Evolutionary conservation across 2,329 filamentous ascomycete species (phyloP), one percentile per base, ranked within the genome.

Genomic region (Aureobasidium mangrovei): DNA sequence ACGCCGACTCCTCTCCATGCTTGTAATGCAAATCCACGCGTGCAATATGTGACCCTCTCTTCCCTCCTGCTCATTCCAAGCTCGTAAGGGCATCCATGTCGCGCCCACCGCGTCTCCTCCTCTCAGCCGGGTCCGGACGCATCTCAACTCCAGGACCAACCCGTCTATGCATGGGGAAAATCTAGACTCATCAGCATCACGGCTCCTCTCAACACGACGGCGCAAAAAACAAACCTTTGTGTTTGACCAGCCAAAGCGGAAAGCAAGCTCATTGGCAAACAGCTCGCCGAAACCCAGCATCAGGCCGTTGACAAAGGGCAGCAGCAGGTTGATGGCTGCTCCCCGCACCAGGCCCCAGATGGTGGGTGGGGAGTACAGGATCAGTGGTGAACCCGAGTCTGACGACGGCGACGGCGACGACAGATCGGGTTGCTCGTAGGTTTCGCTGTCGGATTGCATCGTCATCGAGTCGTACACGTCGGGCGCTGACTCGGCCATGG

Each of bases 211-310:
- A 7, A 3, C 7, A 7, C 6, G 4, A 10, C 27, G 39, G 5
- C 31, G 45, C 26, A 27, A 18, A 27, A 12, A 45, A 60, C 80
- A 44, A 77, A 96, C 93, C 82, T 93, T 95, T 57, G 93, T 97
- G 53, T 85, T 85, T 60, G 86, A 84, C 93, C 93, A 98, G 57
- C 93, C 93, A 62, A 97, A 74, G 64, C 91, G 78, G 67, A 91
- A 98, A 1, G 93, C 93, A 48, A 88, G 85, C 74, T 98, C 93
- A 67, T 98, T 93, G 53, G 93, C 93, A 70, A 98, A 91, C 49
- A 98, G 74, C 74, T 98, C 93, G 62, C 93, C 93, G 66, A 98
- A 96, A 2, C 93, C 93, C 65, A 98, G 74, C 93, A 98, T 98
- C 77, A 98, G 81, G 44, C 93, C 93, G 72, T 98, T 98, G 66